These are phyloP conservation scores for Epicoccum sorghinum DNA, from an alignment of 2,329 filamentous ascomycete genomes.

Conservation along the genomic window DNA sequence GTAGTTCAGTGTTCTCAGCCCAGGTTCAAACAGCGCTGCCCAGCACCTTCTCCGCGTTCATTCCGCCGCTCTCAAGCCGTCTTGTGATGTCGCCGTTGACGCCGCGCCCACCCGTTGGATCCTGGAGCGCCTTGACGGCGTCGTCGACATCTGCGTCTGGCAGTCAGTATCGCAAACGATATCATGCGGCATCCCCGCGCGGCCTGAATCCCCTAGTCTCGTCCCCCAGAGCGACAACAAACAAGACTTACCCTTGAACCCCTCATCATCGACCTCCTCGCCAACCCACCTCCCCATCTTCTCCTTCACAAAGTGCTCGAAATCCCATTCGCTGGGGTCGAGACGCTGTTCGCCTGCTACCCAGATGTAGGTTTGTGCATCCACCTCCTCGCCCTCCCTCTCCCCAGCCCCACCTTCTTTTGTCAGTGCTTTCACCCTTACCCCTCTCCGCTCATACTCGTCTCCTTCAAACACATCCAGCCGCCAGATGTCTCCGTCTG, in stretches of 20 bases:
- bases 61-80: conserved; percentile 36
- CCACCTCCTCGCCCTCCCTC: conserved; percentile 47
- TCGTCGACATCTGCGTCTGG: conserved; percentile 51
- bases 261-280: conserved; percentile 51
- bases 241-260: conserved; percentile 50
- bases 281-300: conserved; percentile 69
- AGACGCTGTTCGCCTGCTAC: conserved; percentile 56
- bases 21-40: conserved; percentile 39
- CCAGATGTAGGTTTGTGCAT: conserved; percentile 60
- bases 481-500: conserved; percentile 73
- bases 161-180: neutral
- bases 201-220: too few relatives aligned
- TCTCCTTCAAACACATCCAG: conserved; percentile 83
- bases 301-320: conserved; percentile 78
- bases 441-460: conserved; percentile 67
- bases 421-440: conserved; percentile 52
- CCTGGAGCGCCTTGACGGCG: conserved; percentile 46
- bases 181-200: too few relatives aligned
- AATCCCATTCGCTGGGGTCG: conserved; percentile 85
- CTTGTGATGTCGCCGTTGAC: conserved; percentile 50
- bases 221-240: neutral
- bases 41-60: conserved; percentile 27
- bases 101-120: conserved; percentile 55
- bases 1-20: too few relatives aligned
- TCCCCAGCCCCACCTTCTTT: conserved; percentile 6